These are phyloP conservation scores for Chrysosporium keratinophilum DNA, from an alignment of 2,329 filamentous ascomycete genomes.

Conservation along the genomic window DNA sequence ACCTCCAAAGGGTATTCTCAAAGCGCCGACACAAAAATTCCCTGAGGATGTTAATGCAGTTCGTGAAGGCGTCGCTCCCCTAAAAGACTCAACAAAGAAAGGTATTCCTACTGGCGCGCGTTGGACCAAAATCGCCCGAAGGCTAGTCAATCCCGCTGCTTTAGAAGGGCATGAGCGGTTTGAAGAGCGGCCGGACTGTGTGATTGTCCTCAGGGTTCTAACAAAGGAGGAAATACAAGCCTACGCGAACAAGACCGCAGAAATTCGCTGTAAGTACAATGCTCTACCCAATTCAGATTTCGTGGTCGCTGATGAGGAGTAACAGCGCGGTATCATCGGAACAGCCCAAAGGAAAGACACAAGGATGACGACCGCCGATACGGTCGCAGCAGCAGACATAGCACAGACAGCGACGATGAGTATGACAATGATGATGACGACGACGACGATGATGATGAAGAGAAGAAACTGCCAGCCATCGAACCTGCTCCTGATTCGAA, in stretches of 20 bases:
- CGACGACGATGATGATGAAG: slow-evolving; percentile 17
- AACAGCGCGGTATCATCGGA: slow-evolving; percentile 2
- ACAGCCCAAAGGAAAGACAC: background rate
- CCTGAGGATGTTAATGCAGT: slow-evolving; percentile 76
- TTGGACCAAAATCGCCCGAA: slow-evolving; percentile 87
- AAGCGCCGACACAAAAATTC: slow-evolving; percentile 69
- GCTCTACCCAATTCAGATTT: background rate
- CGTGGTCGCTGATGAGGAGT: background rate
- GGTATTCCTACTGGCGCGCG: slow-evolving; percentile 68
- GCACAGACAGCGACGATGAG: slow-evolving; percentile 23
- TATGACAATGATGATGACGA: slow-evolving; percentile 29
- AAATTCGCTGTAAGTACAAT: slow-evolving; percentile 58
- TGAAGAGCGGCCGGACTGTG: slow-evolving; percentile 84
- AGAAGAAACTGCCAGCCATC: slow-evolving; percentile 23
- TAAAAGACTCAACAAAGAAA: slow-evolving; percentile 68
- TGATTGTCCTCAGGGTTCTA: slow-evolving; percentile 82
- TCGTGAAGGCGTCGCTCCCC: slow-evolving; percentile 82
- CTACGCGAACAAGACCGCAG: slow-evolving; percentile 69
- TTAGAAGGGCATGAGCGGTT: slow-evolving; percentile 77
- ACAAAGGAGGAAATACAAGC: slow-evolving; percentile 82
- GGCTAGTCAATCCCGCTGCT: slow-evolving; percentile 80
- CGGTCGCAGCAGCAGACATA: background rate
- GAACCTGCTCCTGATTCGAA: slow-evolving; percentile 23
- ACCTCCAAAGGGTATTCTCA: slow-evolving; percentile 69
- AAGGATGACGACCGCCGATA: background rate